Conservation (phyloP, 192 early-diverging fungal genomes). For the Coemansia sp. region DNA sequence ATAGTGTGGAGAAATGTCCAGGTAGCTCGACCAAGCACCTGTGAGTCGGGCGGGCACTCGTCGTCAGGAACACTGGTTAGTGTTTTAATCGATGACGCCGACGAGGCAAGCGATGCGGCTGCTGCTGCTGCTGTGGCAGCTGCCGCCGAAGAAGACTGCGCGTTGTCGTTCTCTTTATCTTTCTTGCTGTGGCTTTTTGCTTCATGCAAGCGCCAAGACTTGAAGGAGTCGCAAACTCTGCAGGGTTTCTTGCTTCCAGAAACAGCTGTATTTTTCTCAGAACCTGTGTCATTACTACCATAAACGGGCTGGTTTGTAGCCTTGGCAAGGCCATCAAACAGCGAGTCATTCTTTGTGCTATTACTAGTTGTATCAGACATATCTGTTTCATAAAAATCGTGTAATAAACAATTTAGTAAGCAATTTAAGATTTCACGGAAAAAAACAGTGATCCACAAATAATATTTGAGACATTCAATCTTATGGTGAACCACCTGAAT, state of each 20-base stretch:
- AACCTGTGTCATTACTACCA: too few species aligned
- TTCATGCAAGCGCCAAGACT: slow-evolving; percentile 59
- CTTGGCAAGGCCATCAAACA: slow-evolving; percentile 13
- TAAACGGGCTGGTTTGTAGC: slow-evolving; percentile 3
- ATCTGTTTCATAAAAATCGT: not conserved
- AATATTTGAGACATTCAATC: too few species aligned
- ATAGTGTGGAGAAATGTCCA: slow-evolving; percentile 99
- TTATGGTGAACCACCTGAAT: too few species aligned
- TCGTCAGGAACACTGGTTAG: slow-evolving; percentile 10
- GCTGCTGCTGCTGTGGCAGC: slow-evolving; percentile 13
- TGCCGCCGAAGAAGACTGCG: slow-evolving; percentile 18
- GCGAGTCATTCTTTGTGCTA: not conserved
- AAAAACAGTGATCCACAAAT: too few species aligned
- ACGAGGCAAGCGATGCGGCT: not conserved
- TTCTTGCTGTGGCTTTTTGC: slow-evolving; percentile 49
- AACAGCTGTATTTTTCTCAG: too few species aligned
- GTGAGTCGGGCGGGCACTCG: slow-evolving; percentile 81
- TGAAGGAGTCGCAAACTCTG: slow-evolving; percentile 74
- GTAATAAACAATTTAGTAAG: not conserved
- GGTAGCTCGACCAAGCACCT: slow-evolving; percentile 79
- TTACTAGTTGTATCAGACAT: slow-evolving; percentile 12
- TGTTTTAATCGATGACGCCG: slow-evolving; percentile 19
- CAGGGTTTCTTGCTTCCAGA: slow-evolving; percentile 71
- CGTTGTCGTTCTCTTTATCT: slow-evolving; percentile 10
- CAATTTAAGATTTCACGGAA: too few species aligned